A percentile compares a stretch with the other conserved stretches of the same genome.
phyloP scores from a whole-genome alignment of 2,329 filamentous ascomycete species.

The Graphium sp. region DNA sequence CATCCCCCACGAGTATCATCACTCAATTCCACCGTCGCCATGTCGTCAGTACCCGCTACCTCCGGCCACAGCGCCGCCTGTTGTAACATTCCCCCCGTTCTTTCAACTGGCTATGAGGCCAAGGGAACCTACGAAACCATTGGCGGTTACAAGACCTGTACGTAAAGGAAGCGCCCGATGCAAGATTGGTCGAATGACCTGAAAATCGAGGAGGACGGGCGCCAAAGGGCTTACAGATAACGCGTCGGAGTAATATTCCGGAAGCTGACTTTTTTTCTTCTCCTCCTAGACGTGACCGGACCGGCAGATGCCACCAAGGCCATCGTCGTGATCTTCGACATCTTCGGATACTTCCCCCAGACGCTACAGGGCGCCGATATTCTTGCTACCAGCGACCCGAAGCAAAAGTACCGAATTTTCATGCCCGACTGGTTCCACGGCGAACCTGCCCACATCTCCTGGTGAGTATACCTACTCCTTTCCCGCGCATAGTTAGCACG shows the following conservation, averaged over 20 bases:
- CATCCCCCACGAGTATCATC: too few species aligned
- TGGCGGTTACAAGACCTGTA: conserved; percentile 35
- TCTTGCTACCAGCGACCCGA: conserved; percentile 34
- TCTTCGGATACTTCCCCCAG: conserved; percentile 56
- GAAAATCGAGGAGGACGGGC: too few species aligned
- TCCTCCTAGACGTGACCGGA: conserved; percentile 24
- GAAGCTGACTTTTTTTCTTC: conserved; percentile 4
- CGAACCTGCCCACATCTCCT: conserved; percentile 38
- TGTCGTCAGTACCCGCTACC: conserved; percentile 32
- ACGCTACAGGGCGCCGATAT: conserved; percentile 56
- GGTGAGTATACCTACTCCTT: conserved; percentile 14
- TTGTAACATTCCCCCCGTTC: conserved; percentile 41
- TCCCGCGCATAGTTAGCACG: not conserved
- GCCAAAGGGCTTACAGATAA: too few species aligned
- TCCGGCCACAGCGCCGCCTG: conserved; percentile 38
- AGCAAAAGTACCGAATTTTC: conserved; percentile 64
- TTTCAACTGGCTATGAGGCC: conserved; percentile 33
- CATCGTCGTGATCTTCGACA: conserved; percentile 46
- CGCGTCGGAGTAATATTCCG: not conserved
- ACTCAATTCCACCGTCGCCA: conserved; percentile 10
- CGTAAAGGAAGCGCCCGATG: conserved; percentile 5
- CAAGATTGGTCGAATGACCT: conserved; percentile 7
- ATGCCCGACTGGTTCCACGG: conserved; percentile 88
- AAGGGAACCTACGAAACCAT: conserved; percentile 41
- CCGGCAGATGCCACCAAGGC: conserved; percentile 34